Evolutionary conservation across 2,329 filamentous ascomycete genomes (phyloP).

Genomic region (Didymella lethalis): DNA sequence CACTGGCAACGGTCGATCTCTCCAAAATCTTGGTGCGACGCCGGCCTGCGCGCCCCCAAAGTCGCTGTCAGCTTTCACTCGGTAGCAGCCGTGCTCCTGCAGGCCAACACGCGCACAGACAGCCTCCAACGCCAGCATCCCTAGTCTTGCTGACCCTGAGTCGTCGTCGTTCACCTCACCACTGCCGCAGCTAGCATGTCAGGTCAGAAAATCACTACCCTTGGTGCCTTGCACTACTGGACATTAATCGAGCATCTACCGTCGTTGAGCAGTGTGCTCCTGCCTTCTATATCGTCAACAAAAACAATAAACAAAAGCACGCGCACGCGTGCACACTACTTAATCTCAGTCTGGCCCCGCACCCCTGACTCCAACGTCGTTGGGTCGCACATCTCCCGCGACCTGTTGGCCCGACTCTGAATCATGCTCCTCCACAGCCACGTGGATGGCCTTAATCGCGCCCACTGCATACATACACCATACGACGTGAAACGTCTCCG

Average conservation of each 20-base stretch:
- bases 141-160: neutral
- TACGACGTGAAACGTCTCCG: too few relatives aligned
- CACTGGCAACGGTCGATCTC: neutral
- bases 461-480: neutral
- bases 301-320: neutral
- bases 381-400: constrained; percentile 19
- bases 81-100: constrained; percentile 14
- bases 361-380: constrained; percentile 3
- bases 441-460: constrained; percentile 1
- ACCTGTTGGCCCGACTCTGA: neutral
- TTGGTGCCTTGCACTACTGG: neutral
- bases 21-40: constrained; percentile 10
- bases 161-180: neutral
- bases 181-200: neutral
- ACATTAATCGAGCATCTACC: neutral
- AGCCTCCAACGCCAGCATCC: constrained; percentile 4
- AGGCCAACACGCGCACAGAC: constrained; percentile 8
- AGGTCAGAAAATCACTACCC: neutral
- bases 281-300: neutral
- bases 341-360: constrained; percentile 1
- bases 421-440: constrained; percentile 9
- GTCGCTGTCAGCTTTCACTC: constrained; percentile 1
- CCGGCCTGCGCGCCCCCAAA: neutral
- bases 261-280: neutral
- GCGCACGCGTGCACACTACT: neutral